Percentiles rank a stretch among this genome's conserved stretches.
phyloP scores from a whole-genome alignment of 2,329 filamentous ascomycete genomes.

The Cercospora janseana region DNA sequence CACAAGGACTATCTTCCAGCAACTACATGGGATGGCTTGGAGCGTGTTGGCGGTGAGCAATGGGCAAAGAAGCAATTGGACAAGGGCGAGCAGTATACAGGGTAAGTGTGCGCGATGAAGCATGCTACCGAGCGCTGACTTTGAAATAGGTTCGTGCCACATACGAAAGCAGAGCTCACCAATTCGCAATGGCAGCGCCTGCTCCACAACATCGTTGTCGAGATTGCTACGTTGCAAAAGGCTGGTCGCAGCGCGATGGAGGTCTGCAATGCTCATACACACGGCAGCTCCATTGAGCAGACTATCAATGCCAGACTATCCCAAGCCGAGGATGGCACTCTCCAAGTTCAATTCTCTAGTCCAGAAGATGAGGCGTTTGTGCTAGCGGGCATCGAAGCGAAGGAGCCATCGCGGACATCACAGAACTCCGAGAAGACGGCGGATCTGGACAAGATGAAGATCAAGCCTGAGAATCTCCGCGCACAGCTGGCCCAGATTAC shows the following conservation, averaged over 20 bases:
- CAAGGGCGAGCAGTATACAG: constrained; percentile 39
- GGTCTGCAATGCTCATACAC: constrained; percentile 52
- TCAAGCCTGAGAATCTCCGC: not conserved
- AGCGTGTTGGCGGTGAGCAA: constrained; percentile 53
- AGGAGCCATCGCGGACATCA: not conserved
- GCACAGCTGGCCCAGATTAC: constrained; percentile 6
- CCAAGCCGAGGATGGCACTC: constrained; percentile 1
- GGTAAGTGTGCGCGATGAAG: constrained; percentile 24
- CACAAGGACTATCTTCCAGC: constrained; percentile 47
- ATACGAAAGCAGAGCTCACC: constrained; percentile 38
- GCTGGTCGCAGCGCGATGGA: constrained; percentile 40
- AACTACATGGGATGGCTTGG: constrained; percentile 53
- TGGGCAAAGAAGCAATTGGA: constrained; percentile 41
- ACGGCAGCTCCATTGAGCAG: constrained; percentile 2
- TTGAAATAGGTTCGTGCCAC: constrained; percentile 40
- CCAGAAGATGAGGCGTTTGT: constrained; percentile 2
- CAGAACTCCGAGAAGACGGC: not conserved
- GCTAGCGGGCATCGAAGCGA: constrained; percentile 4
- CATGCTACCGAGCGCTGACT: constrained; percentile 11
- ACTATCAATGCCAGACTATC: constrained; percentile 6
- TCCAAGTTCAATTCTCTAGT: constrained; percentile 5
- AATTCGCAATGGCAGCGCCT: constrained; percentile 41
- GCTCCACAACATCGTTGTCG: constrained; percentile 57
- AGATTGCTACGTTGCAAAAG: constrained; percentile 52
- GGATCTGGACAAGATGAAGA: not conserved